Evolutionary conservation across 1,139 yeast species (phyloP).

Genomic region (Arxiozyma telluris): DNA sequence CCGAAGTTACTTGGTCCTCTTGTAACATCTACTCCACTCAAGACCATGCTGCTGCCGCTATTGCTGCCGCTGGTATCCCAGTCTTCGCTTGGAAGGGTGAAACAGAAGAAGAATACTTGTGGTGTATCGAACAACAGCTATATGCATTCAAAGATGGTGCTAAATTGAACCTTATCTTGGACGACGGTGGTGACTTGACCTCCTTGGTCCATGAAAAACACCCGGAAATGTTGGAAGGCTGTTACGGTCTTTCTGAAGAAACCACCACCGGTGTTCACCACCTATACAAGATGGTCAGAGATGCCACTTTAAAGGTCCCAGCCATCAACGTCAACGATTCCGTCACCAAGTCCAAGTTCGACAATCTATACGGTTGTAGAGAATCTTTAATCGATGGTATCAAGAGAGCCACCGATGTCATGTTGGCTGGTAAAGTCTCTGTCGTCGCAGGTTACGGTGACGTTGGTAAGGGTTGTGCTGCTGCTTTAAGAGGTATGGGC

Average conservation of each 20-base stretch:
- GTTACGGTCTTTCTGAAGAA: constrained; percentile 97
- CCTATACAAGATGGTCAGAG: constrained; percentile 92
- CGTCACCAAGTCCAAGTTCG: constrained; percentile 98
- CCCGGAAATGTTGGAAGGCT: constrained; percentile 94
- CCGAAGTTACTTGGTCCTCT: constrained; percentile 99
- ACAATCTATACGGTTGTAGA: constrained; percentile 99
- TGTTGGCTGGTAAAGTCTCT: constrained; percentile 99
- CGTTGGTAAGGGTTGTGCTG: constrained; percentile 99
- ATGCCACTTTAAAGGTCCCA: constrained; percentile 89
- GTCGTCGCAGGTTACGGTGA: constrained; percentile 99
- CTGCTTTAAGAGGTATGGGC: constrained; percentile 99
- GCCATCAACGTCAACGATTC: constrained; percentile 99
- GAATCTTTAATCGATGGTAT: constrained; percentile 98
- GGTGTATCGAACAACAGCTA: constrained; percentile 99
- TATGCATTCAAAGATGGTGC: constrained; percentile 95
- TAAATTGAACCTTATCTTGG: constrained; percentile 95
- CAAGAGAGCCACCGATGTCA: constrained; percentile 99
- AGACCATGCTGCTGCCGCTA: constrained; percentile 99
- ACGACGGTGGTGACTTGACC: constrained; percentile 99
- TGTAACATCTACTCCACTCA: constrained; percentile 99
- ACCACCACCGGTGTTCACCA: constrained; percentile 99
- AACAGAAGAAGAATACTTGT: constrained; percentile 98
- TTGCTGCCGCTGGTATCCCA: constrained; percentile 99
- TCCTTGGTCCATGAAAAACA: constrained; percentile 93
- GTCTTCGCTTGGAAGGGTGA: constrained; percentile 99